phyloP scores from a whole-genome alignment of 331 rosid species.

The Phaseolus coccineus region DNA sequence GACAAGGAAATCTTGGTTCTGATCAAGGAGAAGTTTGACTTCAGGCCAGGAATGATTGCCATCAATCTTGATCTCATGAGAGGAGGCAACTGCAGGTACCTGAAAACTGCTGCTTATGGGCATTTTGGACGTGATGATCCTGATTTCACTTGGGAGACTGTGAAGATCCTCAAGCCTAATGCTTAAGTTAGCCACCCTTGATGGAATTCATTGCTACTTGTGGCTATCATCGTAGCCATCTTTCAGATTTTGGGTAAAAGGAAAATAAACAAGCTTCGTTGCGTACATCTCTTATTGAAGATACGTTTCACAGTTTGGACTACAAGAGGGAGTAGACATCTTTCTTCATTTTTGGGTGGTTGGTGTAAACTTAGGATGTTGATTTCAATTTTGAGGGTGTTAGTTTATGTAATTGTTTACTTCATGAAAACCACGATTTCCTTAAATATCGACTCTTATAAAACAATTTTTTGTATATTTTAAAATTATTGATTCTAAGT shows the following conservation, averaged over 20 bases:
- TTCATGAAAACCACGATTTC: neutral
- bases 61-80: constrained; percentile 54
- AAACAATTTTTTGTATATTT: too few relatives aligned
- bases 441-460: too few relatives aligned
- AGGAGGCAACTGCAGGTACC: constrained; percentile 73
- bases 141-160: constrained; percentile 94
- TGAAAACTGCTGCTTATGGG: constrained; percentile 92
- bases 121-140: constrained; percentile 91
- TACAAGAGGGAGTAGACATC: constrained; percentile 3
- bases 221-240: constrained; percentile 55
- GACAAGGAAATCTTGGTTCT: constrained; percentile 50
- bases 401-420: constrained; percentile 29
- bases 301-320: constrained; percentile 34
- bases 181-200: constrained; percentile 52
- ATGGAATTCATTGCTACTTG: constrained; percentile 25
- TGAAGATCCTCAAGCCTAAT: constrained; percentile 79
- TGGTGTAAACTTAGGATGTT: constrained; percentile 43
- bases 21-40: constrained; percentile 50
- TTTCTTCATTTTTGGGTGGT: constrained; percentile 9
- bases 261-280: constrained; percentile 54
- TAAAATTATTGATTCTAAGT: too few relatives aligned
- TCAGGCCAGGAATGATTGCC: constrained; percentile 60
- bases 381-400: neutral
- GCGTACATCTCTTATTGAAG: constrained; percentile 40
- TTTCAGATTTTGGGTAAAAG: constrained; percentile 33